Conservation (phyloP, 1,284 basidiomycete species). For the Cutaneotrichosporon sp. region DNA sequence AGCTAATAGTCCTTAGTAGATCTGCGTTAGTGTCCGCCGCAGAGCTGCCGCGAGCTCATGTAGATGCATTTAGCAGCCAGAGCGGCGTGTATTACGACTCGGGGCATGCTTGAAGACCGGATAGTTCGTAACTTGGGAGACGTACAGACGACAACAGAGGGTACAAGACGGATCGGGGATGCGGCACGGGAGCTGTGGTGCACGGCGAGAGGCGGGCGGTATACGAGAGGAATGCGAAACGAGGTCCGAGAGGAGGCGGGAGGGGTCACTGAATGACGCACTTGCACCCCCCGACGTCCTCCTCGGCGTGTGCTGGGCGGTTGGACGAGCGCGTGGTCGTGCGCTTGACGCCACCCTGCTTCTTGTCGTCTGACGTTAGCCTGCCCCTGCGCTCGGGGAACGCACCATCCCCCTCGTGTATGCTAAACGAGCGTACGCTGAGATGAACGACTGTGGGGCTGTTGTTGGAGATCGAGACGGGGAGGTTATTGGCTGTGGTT, state of each 20-base stretch:
- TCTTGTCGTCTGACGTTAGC: slow-evolving; percentile 20
- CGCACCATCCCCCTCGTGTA: slow-evolving; percentile 44
- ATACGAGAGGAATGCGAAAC: background rate
- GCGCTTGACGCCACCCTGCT: slow-evolving; percentile 12
- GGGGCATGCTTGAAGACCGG: background rate
- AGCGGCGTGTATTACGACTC: background rate
- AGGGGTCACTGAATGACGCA: slow-evolving; percentile 36
- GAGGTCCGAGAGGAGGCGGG: background rate
- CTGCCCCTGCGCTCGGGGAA: background rate
- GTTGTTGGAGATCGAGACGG: slow-evolving; percentile 40
- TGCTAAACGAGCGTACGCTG: slow-evolving; percentile 66
- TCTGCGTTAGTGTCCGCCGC: background rate
- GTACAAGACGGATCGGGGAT: slow-evolving; percentile 1
- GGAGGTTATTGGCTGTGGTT: slow-evolving; percentile 47
- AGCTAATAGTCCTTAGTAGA: background rate
- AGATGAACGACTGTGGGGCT: slow-evolving; percentile 74
- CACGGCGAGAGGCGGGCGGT: background rate
- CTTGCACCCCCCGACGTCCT: slow-evolving; percentile 44
- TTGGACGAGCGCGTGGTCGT: slow-evolving; percentile 18
- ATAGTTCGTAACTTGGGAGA: slow-evolving; percentile 1
- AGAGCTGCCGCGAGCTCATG: background rate
- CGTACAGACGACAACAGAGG: slow-evolving; percentile 4
- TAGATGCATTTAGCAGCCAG: background rate
- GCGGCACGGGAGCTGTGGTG: background rate
- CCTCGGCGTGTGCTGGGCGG: slow-evolving; percentile 23